Percentiles rank a stretch among this genome's conserved stretches.
phyloP scores from a whole-genome alignment of 805 yeast genomes.

The Tetrapisispora fleetii region DNA sequence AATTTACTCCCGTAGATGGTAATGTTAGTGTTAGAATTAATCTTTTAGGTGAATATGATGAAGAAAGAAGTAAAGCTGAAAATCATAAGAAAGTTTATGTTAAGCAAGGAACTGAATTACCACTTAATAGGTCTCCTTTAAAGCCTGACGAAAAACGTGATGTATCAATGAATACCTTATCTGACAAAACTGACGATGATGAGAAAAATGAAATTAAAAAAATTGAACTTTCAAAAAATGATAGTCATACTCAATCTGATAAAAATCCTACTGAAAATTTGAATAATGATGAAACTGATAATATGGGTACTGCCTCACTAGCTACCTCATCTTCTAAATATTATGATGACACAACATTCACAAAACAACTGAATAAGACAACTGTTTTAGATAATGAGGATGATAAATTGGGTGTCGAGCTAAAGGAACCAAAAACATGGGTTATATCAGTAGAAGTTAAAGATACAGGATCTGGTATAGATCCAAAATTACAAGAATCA shows the following conservation, averaged over 20 bases:
- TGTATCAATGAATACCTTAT: background rate
- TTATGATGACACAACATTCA: slow-evolving; percentile 36
- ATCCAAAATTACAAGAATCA: slow-evolving; percentile 64
- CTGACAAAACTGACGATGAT: background rate
- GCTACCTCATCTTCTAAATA: slow-evolving; percentile 27
- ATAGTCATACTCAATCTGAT: too few relatives aligned
- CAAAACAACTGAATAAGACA: slow-evolving; percentile 32
- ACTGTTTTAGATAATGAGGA: slow-evolving; percentile 17
- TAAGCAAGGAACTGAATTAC: slow-evolving; percentile 20
- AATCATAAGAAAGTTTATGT: slow-evolving; percentile 40
- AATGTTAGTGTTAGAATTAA: slow-evolving; percentile 55
- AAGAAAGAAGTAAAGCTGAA: slow-evolving; percentile 33
- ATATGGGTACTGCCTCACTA: slow-evolving; percentile 6
- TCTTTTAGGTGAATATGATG: slow-evolving; percentile 63
- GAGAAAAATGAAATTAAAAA: background rate
- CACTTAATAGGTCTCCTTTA: slow-evolving; percentile 21
- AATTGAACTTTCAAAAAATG: background rate
- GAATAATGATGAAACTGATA: background rate
- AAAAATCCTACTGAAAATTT: background rate
- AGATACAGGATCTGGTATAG: slow-evolving; percentile 95
- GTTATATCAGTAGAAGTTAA: slow-evolving; percentile 50
- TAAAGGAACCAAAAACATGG: slow-evolving; percentile 28
- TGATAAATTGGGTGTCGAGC: slow-evolving; percentile 12
- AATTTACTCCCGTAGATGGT: slow-evolving; percentile 91
- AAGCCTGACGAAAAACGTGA: background rate